Conservation (phyloP, 2,329 filamentous ascomycete genomes). For the Hymenoscyphus fraxineus region DNA sequence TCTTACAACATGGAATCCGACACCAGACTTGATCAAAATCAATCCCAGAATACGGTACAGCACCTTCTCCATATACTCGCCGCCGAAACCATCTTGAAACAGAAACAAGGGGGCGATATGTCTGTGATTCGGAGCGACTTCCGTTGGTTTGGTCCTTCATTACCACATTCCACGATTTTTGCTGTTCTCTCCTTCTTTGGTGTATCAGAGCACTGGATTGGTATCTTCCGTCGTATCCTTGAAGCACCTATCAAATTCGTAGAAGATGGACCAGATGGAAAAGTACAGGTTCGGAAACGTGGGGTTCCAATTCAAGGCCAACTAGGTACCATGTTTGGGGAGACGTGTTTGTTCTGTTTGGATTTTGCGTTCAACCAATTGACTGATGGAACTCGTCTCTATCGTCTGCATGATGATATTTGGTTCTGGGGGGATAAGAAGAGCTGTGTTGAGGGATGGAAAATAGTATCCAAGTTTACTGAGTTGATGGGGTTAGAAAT, state of each 20-base stretch:
- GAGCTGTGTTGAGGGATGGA: not conserved
- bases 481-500: not conserved
- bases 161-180: slow-evolving; percentile 58
- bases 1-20: not conserved
- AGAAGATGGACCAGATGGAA: slow-evolving; percentile 45
- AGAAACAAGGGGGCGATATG: slow-evolving; percentile 44
- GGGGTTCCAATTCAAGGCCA: slow-evolving; percentile 55
- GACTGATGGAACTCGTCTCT: slow-evolving; percentile 51
- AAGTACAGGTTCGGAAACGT: slow-evolving; percentile 45
- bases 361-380: slow-evolving; percentile 55
- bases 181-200: slow-evolving; percentile 56
- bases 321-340: not conserved
- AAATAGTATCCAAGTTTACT: not conserved
- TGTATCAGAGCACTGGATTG: slow-evolving; percentile 51
- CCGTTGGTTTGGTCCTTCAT: slow-evolving; percentile 52
- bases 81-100: slow-evolving; percentile 41
- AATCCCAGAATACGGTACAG: not conserved
- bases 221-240: slow-evolving; percentile 57
- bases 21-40: not conserved
- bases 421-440: slow-evolving; percentile 57
- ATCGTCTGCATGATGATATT: slow-evolving; percentile 61
- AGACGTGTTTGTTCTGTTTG: not conserved
- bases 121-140: slow-evolving; percentile 54
- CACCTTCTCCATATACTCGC: not conserved
- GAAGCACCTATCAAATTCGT: slow-evolving; percentile 55